Evolutionary conservation across 257 asterid genomes (phyloP).

Genomic region (Solanum chiquidenum): DNA sequence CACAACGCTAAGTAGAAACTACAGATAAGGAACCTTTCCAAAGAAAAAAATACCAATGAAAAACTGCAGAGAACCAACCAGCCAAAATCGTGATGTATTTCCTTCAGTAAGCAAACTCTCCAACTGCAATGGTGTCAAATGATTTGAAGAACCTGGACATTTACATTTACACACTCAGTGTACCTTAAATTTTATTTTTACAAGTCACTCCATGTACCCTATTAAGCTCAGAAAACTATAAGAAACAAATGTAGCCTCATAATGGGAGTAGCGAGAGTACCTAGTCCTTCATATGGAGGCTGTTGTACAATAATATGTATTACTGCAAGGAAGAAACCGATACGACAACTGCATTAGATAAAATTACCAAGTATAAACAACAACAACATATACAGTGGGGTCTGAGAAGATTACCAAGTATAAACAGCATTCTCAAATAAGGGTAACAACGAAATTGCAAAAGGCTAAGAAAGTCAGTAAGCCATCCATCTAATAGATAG

Average conservation of each 20-base stretch:
- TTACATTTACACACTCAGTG: background rate
- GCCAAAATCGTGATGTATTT: constrained; percentile 71
- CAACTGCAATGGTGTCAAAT: constrained; percentile 80
- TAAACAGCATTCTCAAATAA: background rate
- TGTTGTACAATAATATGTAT: constrained; percentile 61
- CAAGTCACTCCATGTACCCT: background rate
- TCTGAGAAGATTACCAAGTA: background rate
- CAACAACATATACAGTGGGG: background rate
- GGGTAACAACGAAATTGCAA: background rate
- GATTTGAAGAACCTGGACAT: constrained; percentile 57
- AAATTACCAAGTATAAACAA: background rate
- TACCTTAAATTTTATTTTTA: background rate
- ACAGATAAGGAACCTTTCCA: background rate
- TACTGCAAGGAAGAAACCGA: constrained; percentile 31
- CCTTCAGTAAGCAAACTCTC: constrained; percentile 88
- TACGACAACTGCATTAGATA: background rate
- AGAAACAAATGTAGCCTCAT: background rate
- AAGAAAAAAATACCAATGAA: background rate
- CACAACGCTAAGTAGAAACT: constrained; percentile 6
- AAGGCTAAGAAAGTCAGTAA: background rate
- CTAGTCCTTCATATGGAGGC: constrained; percentile 61
- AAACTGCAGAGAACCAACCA: constrained; percentile 66
- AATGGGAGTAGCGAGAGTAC: constrained; percentile 19
- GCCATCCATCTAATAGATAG: background rate
- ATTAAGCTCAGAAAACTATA: background rate